phyloP scores from a whole-genome alignment of 1,284 basidiomycete genomes.

The Microbotryum violaceum region DNA sequence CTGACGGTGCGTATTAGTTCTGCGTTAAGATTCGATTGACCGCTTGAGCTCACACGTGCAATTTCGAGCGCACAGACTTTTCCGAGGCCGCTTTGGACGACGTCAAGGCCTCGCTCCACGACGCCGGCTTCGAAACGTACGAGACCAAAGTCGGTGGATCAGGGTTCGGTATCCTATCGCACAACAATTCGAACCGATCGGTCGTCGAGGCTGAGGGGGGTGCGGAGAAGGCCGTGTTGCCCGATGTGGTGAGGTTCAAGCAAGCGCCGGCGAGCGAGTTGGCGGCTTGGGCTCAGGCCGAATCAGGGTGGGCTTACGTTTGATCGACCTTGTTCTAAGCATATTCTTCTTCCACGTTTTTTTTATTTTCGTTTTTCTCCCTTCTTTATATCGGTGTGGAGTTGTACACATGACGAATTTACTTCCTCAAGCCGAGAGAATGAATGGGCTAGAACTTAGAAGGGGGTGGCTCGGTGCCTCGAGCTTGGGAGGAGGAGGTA shows the following conservation, averaged over 20 bases:
- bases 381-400: background rate
- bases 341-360: background rate
- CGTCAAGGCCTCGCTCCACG: constrained; percentile 55
- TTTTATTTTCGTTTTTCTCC: background rate
- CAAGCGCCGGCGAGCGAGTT: constrained; percentile 48
- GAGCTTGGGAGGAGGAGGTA: too few species aligned
- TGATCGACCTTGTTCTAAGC: background rate
- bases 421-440: background rate
- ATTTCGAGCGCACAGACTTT: constrained; percentile 50
- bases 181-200: background rate
- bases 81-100: constrained; percentile 51
- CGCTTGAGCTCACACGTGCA: background rate
- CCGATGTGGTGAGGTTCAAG: constrained; percentile 46
- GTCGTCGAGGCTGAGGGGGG: constrained; percentile 26
- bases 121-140: constrained; percentile 73
- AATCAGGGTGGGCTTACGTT: constrained; percentile 60
- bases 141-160: constrained; percentile 86
- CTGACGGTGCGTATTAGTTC: constrained; percentile 54
- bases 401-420: background rate
- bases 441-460: background rate
- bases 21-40: background rate
- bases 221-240: constrained; percentile 10
- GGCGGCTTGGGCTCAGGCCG: constrained; percentile 51
- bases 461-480: too few species aligned
- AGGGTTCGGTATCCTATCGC: constrained; percentile 70